Evolutionary conservation across 768 basidiomycete genomes (phyloP), one percentile per base, ranked within the genome.

Genomic region (Flagelloscypha sp.): DNA sequence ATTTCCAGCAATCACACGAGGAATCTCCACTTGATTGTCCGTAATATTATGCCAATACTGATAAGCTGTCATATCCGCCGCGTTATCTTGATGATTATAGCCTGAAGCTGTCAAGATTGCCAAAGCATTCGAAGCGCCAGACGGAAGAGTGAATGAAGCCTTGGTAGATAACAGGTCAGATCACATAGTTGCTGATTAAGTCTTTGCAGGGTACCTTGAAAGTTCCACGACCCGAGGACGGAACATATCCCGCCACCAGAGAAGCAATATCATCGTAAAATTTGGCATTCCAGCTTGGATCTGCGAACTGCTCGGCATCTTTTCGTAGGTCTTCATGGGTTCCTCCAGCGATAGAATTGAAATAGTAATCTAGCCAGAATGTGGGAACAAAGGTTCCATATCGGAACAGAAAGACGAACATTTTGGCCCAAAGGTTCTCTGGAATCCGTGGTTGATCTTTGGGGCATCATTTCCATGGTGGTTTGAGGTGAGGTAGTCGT

Each of bases 261-360:
- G 52, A 41, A 6, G 52, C 48, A 17, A 55, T 50, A 20, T 47
- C 44, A 30, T 55, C 54, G 40, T 55, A 55, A 39, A 55, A 55
- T 0, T 38, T 35, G 8, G 40, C 41, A 25, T 53, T 52, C 54
- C 50, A 53, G 9, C 42, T 24, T 2, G 48, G 49, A 17, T 52
- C 52, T 2, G 54, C 54, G 11, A 36, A 36, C 19, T 15, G 17
- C 22, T 55, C 52, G 8, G 54, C 54, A 24, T 55, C 54, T 1
- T 37, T 35, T 0, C 53, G 42, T 4, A 55, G 45, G 3, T 42
- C 42, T 13, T 40, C 38, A 3, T 45, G 40, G 4, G 20, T 21
- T 11, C 20, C 3, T 10, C 12, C 35, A 13, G 15, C 13, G 25
- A 16, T 13, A 11, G 35, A 19, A 1, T 9, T 9, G 16, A 27